phyloP scores from a whole-genome alignment of 805 yeast genomes.

The Lachancea lanzarotensis region DNA sequence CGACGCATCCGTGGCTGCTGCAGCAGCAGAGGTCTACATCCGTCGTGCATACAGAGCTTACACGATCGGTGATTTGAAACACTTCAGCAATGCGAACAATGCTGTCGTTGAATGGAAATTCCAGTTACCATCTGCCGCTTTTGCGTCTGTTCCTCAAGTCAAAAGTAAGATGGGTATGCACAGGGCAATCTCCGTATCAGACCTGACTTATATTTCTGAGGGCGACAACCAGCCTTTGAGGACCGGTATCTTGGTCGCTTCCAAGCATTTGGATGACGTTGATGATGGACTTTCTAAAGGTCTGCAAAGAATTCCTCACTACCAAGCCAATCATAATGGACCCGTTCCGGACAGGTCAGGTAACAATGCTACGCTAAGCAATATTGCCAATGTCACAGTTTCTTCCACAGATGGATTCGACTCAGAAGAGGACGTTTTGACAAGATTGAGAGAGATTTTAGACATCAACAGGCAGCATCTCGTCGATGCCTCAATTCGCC shows the following conservation, averaged over 20 bases:
- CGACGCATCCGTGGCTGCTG: conserved; percentile 86
- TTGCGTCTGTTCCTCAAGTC: conserved; percentile 57
- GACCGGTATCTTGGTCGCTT: conserved; percentile 78
- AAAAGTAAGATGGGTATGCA: conserved; percentile 50
- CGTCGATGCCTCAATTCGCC: conserved; percentile 68
- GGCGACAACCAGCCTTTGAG: conserved; percentile 61
- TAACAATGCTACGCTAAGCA: conserved; percentile 43
- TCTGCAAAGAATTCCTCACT: conserved; percentile 59
- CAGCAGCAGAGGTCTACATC: conserved; percentile 94
- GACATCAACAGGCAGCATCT: conserved; percentile 67
- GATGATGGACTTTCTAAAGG: conserved; percentile 78
- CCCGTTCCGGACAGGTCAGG: conserved; percentile 47
- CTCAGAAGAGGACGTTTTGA: conserved; percentile 61
- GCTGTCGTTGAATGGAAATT: conserved; percentile 86
- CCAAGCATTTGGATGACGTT: conserved; percentile 78
- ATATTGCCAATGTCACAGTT: conserved; percentile 78
- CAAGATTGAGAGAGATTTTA: conserved; percentile 56
- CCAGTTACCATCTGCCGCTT: conserved; percentile 78
- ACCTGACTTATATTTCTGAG: conserved; percentile 77
- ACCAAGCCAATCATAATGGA: conserved; percentile 35
- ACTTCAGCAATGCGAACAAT: conserved; percentile 45
- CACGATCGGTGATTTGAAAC: conserved; percentile 69
- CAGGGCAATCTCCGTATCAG: conserved; percentile 90
- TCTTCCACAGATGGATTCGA: conserved; percentile 67
- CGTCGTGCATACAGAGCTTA: conserved; percentile 97